A percentile compares a stretch with the other conserved stretches of the same genome.
These are phyloP conservation scores for Mycena albidolilacea DNA, from an alignment of 768 basidiomycete species.

Conservation along the genomic window DNA sequence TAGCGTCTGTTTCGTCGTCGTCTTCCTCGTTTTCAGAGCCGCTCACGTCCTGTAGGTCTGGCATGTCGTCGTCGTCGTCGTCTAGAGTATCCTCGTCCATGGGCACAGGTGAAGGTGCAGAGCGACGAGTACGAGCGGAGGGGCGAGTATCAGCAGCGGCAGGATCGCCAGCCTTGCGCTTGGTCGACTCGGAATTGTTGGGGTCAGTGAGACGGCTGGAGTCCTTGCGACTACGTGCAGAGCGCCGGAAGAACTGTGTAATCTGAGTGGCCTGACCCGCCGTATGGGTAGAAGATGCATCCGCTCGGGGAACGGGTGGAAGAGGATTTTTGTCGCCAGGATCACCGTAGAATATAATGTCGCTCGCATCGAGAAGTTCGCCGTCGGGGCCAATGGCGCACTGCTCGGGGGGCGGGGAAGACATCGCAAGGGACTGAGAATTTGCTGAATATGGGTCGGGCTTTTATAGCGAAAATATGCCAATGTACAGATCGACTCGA, in stretches of 20 bases:
- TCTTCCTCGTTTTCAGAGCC: too few species aligned
- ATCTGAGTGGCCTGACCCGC: not conserved
- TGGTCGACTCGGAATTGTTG: not conserved
- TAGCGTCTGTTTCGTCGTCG: too few species aligned
- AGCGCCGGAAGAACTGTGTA: not conserved
- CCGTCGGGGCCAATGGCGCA: conserved; percentile 3
- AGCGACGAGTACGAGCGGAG: not conserved
- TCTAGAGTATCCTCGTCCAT: not conserved
- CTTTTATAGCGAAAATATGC: too few species aligned
- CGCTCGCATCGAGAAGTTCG: not conserved
- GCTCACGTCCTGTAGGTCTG: too few species aligned
- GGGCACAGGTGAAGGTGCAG: not conserved
- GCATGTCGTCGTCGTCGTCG: not conserved
- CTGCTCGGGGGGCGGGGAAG: not conserved
- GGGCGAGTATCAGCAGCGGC: not conserved
- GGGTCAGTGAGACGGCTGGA: not conserved
- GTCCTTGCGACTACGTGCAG: not conserved
- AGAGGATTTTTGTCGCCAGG: not conserved
- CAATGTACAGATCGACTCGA: too few species aligned
- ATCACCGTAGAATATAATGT: not conserved
- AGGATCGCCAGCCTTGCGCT: not conserved
- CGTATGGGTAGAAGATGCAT: too few species aligned
- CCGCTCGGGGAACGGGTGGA: not conserved
- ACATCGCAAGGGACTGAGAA: not conserved
- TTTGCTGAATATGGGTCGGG: too few species aligned